Conservation (phyloP, 805 yeast species). For the Metschnikowia vanudenii region DNA sequence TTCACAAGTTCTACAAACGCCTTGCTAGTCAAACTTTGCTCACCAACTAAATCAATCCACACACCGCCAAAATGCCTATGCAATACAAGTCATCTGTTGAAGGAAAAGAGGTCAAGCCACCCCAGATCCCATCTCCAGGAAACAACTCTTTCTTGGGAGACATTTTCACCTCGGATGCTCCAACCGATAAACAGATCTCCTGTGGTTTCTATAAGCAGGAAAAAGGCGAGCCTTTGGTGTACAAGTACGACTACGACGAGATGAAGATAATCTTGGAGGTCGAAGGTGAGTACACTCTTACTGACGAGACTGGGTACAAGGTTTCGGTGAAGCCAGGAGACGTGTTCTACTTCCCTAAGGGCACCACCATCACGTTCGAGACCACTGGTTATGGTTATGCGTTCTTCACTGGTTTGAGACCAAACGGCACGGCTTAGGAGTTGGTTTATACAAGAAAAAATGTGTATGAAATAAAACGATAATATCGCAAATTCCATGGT, state of each 20-base stretch:
- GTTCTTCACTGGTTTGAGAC: constrained; percentile 60
- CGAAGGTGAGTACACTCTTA: constrained; percentile 59
- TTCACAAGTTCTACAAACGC: background rate
- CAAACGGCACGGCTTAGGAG: constrained; percentile 27
- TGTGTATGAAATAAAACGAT: background rate
- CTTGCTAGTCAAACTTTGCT: constrained; percentile 4
- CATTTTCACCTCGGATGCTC: constrained; percentile 58
- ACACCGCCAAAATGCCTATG: constrained; percentile 49
- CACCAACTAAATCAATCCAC: background rate
- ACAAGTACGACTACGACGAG: constrained; percentile 63
- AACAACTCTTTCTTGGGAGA: constrained; percentile 71
- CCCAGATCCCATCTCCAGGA: constrained; percentile 61
- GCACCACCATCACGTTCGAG: constrained; percentile 58
- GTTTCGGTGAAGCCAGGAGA: constrained; percentile 63
- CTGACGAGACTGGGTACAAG: constrained; percentile 62
- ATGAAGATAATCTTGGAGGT: constrained; percentile 68
- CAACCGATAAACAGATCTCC: constrained; percentile 56
- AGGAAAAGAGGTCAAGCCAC: constrained; percentile 54
- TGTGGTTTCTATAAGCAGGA: constrained; percentile 72
- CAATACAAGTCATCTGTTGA: constrained; percentile 51
- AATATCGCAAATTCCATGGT: background rate
- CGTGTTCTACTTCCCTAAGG: constrained; percentile 64
- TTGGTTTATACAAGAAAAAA: background rate
- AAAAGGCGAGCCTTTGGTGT: constrained; percentile 66
- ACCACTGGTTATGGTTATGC: constrained; percentile 67